Base-by-base conservation (phyloP, 805 yeast genomes). In the Candida ipomoeae region DNA sequence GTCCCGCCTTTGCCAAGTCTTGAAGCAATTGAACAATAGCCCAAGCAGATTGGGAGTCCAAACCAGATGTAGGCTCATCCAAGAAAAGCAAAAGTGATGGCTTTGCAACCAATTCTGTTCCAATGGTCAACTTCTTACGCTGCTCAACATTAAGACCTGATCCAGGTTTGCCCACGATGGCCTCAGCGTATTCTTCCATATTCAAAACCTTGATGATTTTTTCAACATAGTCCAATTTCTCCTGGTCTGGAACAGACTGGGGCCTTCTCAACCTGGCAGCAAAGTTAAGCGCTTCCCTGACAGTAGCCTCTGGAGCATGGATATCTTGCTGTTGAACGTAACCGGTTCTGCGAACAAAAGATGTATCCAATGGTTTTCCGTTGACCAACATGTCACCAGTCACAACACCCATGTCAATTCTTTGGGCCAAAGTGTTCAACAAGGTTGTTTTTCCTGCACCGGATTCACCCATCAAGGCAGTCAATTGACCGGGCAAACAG, bases 401-500 rank as follows among this genome's bases (percentile, higher is more conserved):
- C 44, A 81, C 72, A 33, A 77, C 78, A 64, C 86, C 86, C 65
- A 72, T 71, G 37, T 78, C 75, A 52, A 76, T 71, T 64, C 85
- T 69, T 57, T 77, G 79, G 40, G 83, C 78, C 50, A 80, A 66
- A 18, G 74, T 74, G 62, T 80, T 81, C 56, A 80, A 68, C 48
- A 80, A 64, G 10, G 84, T 80, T 10, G 84, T 80, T 57, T 80
- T 80, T 61, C 85, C 84, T 29, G 83, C 83, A 62, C 84, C 84
- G n/a, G 84, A 79, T 44, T 79, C 83, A 56, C 84, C 84, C 83
- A 80, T 79, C 29, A 80, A 63, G 11, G 85, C 85, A 20, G 84
- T 81, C 59, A 80, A 63, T 6, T 77, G 71, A 41, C 85, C 85
- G 2, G 85, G 84, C 34, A 60, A 56, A 48, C 68, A 63, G 55